phyloP scores from a whole-genome alignment of 179 eudicot genomes.

The Drosera spatulata region DNA sequence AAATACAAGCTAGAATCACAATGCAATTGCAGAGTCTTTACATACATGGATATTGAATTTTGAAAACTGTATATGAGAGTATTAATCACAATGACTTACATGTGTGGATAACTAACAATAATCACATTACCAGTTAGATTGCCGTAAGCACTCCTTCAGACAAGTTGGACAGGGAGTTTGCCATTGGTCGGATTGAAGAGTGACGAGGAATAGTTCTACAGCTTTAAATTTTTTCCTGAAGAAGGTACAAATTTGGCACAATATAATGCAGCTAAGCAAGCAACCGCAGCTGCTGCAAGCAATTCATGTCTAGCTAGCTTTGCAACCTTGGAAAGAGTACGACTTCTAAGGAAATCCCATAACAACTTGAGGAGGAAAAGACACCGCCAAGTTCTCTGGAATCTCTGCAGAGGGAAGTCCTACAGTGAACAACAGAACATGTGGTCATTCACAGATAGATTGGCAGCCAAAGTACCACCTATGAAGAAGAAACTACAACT shows the following conservation, averaged over 20 bases:
- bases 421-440: constrained; percentile 9
- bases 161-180: too few relatives aligned
- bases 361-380: constrained; percentile 43
- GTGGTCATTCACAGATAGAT: neutral
- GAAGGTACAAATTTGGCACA: constrained; percentile 3
- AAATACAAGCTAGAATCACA: too few relatives aligned
- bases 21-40: too few relatives aligned
- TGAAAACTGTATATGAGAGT: too few relatives aligned
- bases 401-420: constrained; percentile 58
- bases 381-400: constrained; percentile 35
- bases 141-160: too few relatives aligned
- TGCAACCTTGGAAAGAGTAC: constrained; percentile 13
- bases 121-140: too few relatives aligned
- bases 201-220: too few relatives aligned
- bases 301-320: constrained; percentile 20
- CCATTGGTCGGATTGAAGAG: too few relatives aligned
- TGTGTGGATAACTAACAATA: too few relatives aligned
- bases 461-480: neutral
- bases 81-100: too few relatives aligned
- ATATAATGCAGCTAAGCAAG: constrained; percentile 35
- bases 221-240: too few relatives aligned
- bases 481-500: constrained; percentile 4
- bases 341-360: constrained; percentile 30
- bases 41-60: too few relatives aligned
- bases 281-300: constrained; percentile 30